These are phyloP conservation scores for Penicillium vulpinum DNA, from an alignment of 2,329 filamentous ascomycete species.

Conservation along the genomic window DNA sequence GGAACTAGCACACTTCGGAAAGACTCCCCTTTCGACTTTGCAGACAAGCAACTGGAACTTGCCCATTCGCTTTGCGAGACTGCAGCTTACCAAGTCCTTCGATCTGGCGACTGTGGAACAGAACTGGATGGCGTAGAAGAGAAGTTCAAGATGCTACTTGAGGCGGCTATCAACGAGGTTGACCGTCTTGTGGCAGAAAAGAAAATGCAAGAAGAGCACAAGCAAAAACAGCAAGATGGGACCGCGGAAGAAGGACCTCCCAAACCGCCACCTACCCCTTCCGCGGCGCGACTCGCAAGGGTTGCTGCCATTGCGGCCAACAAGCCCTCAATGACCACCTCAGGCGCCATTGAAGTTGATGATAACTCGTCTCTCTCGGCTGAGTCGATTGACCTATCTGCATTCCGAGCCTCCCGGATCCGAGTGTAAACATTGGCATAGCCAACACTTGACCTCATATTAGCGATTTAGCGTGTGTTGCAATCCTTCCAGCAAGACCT, in stretches of 20 bases:
- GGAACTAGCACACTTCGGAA: constrained; percentile 33
- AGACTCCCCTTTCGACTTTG: constrained; percentile 66
- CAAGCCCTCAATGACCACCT: constrained; percentile 20
- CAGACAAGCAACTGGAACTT: constrained; percentile 76
- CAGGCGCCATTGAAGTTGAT: constrained; percentile 38
- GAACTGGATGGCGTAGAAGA: constrained; percentile 71
- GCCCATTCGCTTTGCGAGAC: constrained; percentile 81
- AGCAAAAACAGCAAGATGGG: constrained; percentile 11
- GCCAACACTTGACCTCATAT: constrained; percentile 6
- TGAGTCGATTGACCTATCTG: constrained; percentile 38
- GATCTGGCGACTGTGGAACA: constrained; percentile 78
- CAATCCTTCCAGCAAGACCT: constrained; percentile 20
- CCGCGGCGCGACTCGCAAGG: constrained; percentile 21
- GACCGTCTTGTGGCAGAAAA: constrained; percentile 58
- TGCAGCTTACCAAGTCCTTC: constrained; percentile 84
- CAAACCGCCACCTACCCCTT: constrained; percentile 15
- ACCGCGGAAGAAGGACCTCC: not conserved
- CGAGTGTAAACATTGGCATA: constrained; percentile 14
- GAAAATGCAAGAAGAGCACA: constrained; percentile 26
- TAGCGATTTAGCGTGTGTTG: constrained; percentile 26
- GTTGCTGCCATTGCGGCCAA: constrained; percentile 20
- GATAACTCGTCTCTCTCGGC: constrained; percentile 36
- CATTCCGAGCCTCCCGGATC: constrained; percentile 34
- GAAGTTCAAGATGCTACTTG: constrained; percentile 64
- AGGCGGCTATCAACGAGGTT: constrained; percentile 61